phyloP scores from a whole-genome alignment of 805 yeast species.

The Spathaspora passalidarum region DNA sequence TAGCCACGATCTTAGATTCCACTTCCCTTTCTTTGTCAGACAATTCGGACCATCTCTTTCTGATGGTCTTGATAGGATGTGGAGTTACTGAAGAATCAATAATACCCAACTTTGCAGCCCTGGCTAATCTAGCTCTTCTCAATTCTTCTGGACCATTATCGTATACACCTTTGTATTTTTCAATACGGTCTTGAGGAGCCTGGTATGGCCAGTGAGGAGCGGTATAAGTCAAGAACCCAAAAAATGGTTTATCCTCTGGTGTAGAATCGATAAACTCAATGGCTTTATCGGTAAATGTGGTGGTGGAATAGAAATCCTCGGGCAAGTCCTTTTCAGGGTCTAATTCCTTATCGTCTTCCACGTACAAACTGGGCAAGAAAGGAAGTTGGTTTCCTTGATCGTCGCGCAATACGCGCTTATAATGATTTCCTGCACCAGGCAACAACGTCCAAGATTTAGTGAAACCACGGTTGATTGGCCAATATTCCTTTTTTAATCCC shows the following conservation, averaged over 20 bases:
- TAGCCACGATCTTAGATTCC: slow-evolving; percentile 49
- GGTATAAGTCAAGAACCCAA: slow-evolving; percentile 53
- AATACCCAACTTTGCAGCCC: slow-evolving; percentile 45
- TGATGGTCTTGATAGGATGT: slow-evolving; percentile 41
- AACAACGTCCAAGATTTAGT: slow-evolving; percentile 47
- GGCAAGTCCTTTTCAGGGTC: slow-evolving; percentile 39
- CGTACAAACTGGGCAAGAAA: slow-evolving; percentile 40
- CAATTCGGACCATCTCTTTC: slow-evolving; percentile 44
- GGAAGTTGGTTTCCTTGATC: slow-evolving; percentile 23
- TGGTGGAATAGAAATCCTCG: slow-evolving; percentile 46
- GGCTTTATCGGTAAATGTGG: slow-evolving; percentile 42
- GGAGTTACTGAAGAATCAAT: slow-evolving; percentile 43
- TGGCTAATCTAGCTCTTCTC: slow-evolving; percentile 35
- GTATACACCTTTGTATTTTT: slow-evolving; percentile 46
- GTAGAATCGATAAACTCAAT: slow-evolving; percentile 31
- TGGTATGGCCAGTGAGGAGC: slow-evolving; percentile 71
- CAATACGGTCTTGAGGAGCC: slow-evolving; percentile 49
- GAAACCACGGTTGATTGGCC: slow-evolving; percentile 51
- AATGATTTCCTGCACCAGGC: slow-evolving; percentile 60
- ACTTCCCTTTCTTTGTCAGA: slow-evolving; percentile 30
- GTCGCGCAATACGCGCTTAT: slow-evolving; percentile 41
- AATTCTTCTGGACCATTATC: slow-evolving; percentile 48
- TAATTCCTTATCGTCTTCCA: slow-evolving; percentile 34
- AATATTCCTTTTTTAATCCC: slow-evolving; percentile 45
- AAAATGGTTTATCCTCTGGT: slow-evolving; percentile 48